Evolutionary conservation across 176 grass and related monocot genomes (phyloP), one percentile per base, ranked within the genome.

Genomic region (Lolium perenne): DNA sequence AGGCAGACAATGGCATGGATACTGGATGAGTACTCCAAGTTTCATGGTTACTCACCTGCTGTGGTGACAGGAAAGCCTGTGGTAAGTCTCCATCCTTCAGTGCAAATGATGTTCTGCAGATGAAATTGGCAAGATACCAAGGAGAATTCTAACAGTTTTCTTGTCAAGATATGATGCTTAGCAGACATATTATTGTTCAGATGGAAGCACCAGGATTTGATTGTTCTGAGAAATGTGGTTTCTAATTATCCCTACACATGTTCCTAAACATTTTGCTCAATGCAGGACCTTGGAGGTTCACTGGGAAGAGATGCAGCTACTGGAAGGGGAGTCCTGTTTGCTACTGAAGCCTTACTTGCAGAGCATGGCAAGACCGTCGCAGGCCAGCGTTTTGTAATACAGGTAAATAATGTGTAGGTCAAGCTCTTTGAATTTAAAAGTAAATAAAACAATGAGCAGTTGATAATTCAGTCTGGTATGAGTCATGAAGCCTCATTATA

Each of bases 11-110:
- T 97, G 95, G 92, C 92, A 64, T 97, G 95, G 95, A 95, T 97
- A 80, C 91, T 97, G 50, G 95, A 97, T 61, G 95, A 97, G 51
- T 97, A 97, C 76, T 97, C 95, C 63, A 97, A 97, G 41, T 97
- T 97, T 43, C 95, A 97, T 76, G 95, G 95, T 38, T 90, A 95
- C 79, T 97, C 95, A 54, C 95, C 95, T 82, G 95, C 95, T 79
- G 91, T 97, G 80, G 95, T 97, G 64, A 97, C 95, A 67, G 95
- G 95, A 91, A 97, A 97, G 61, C 95, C 95, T 93, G 87, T 97
- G 84, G 95, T 97, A 84, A 93, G 91, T 91, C 55, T 85, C 38
- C 79, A 15, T 64, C 45, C 1, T 56, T 10, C 18, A 23, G 12
- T 53, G 1, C 49, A 43, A 80, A 70, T 84, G 16, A 62, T 84